Conservation (phyloP, 352 stramenopile genomes). For the Globisporangium radiosum region DNA sequence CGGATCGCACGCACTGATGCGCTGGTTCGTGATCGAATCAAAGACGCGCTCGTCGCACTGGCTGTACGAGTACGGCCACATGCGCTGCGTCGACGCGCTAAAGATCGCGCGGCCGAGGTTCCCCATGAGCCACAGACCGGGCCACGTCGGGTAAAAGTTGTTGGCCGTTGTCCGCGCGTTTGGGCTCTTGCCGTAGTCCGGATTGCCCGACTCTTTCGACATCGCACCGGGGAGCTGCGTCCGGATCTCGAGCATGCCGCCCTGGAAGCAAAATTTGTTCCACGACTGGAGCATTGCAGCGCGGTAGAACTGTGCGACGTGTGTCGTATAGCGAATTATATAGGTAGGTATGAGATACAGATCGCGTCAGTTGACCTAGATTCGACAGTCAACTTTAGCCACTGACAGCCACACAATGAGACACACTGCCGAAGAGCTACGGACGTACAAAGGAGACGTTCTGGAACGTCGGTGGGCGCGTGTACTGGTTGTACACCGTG, state of each 20-base stretch:
- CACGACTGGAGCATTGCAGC: constrained; percentile 89
- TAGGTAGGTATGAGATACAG: neutral
- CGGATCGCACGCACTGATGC: constrained; percentile 86
- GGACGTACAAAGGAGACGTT: constrained; percentile 37
- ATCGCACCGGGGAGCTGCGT: constrained; percentile 86
- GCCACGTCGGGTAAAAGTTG: constrained; percentile 82
- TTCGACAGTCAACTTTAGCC: neutral
- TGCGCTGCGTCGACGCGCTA: constrained; percentile 87
- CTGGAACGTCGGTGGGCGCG: constrained; percentile 40
- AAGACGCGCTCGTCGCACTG: constrained; percentile 88
- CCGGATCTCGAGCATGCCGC: constrained; percentile 90
- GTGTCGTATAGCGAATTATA: too few relatives aligned
- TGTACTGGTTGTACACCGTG: constrained; percentile 68
- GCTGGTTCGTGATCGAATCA: constrained; percentile 42
- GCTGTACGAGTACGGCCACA: constrained; percentile 96
- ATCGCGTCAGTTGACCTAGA: neutral
- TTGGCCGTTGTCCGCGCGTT: constrained; percentile 29
- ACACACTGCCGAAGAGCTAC: too few relatives aligned
- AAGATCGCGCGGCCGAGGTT: constrained; percentile 95
- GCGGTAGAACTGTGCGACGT: constrained; percentile 8
- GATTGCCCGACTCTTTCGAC: constrained; percentile 52
- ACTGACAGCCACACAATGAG: neutral
- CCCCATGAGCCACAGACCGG: constrained; percentile 93
- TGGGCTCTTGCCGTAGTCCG: constrained; percentile 67
- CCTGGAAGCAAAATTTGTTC: constrained; percentile 96